Evolutionary conservation across 805 yeast species (phyloP).

Genomic region (Candida piceae): DNA sequence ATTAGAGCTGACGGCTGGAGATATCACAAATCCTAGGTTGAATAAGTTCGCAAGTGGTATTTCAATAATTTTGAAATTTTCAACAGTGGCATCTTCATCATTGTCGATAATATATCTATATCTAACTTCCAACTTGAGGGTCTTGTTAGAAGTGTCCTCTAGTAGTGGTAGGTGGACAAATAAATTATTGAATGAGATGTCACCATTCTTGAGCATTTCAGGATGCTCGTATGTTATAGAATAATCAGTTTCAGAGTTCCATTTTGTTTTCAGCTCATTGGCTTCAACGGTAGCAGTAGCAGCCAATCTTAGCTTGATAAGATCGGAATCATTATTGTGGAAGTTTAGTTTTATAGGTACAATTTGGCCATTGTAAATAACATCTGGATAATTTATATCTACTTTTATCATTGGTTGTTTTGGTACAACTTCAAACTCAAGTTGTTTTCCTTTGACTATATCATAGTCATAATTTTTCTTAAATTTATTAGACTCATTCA

Average conservation of each 20-base stretch:
- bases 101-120: slow-evolving; percentile 25
- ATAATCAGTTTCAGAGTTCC: slow-evolving; percentile 14
- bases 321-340: slow-evolving; percentile 28
- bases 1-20: slow-evolving; percentile 26
- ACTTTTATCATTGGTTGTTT: slow-evolving; percentile 33
- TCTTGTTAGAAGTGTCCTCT: slow-evolving; percentile 8
- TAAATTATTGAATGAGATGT: slow-evolving; percentile 1
- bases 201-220: slow-evolving; percentile 7
- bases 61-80: slow-evolving; percentile 16
- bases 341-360: slow-evolving; percentile 22
- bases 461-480: slow-evolving; percentile 12
- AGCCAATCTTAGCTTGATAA: slow-evolving; percentile 26
- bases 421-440: slow-evolving; percentile 32
- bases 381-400: slow-evolving; percentile 18
- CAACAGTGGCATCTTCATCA: slow-evolving; percentile 27
- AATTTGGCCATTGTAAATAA: slow-evolving; percentile 30
- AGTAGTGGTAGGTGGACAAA: slow-evolving; percentile 19
- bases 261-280: slow-evolving; percentile 11
- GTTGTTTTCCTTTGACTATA: slow-evolving; percentile 10
- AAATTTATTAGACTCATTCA: slow-evolving; percentile 5
- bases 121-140: slow-evolving; percentile 15
- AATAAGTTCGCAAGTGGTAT: slow-evolving; percentile 30
- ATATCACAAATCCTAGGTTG: slow-evolving; percentile 23
- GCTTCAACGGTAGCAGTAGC: slow-evolving; percentile 9
- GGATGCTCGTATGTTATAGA: slow-evolving; percentile 5